phyloP scores from a whole-genome alignment of 2,329 filamentous ascomycete genomes.

The Talaromyces sp. region DNA sequence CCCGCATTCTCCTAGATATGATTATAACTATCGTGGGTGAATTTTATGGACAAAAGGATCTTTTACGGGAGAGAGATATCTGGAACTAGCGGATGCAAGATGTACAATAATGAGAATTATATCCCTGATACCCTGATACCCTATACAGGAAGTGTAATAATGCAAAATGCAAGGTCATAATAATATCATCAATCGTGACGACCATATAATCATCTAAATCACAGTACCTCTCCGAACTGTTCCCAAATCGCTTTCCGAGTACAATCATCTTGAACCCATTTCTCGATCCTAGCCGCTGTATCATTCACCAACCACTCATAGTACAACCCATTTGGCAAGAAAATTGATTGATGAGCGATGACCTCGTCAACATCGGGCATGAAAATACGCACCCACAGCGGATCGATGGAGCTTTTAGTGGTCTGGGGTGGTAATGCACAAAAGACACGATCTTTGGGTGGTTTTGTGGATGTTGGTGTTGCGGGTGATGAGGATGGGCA shows the following conservation, averaged over 20 bases:
- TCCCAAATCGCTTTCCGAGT: conserved; percentile 18
- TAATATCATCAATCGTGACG: not conserved
- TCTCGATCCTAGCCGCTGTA: conserved; percentile 62
- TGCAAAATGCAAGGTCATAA: not conserved
- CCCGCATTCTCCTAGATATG: conserved; percentile 79
- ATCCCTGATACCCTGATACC: conserved; percentile 7
- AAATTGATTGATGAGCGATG: conserved; percentile 77
- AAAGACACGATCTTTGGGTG: conserved; percentile 66
- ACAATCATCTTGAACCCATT: conserved; percentile 55
- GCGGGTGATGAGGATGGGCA: not conserved
- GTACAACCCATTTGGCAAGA: conserved; percentile 63
- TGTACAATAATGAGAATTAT: conserved; percentile 7
- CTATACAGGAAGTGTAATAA: not conserved
- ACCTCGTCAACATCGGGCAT: conserved; percentile 86
- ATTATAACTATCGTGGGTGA: conserved; percentile 84
- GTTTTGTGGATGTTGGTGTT: conserved; percentile 17
- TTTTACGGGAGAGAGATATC: conserved; percentile 68
- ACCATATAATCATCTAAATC: not conserved
- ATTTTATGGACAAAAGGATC: conserved; percentile 82
- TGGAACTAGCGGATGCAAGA: conserved; percentile 36
- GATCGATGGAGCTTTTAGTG: conserved; percentile 44
- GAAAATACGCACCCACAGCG: conserved; percentile 71
- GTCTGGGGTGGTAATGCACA: conserved; percentile 60
- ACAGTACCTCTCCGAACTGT: not conserved
- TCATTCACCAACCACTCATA: conserved; percentile 77